phyloP scores from a whole-genome alignment of 1,139 yeast species.

The Sugiyamaella neomexicana region DNA sequence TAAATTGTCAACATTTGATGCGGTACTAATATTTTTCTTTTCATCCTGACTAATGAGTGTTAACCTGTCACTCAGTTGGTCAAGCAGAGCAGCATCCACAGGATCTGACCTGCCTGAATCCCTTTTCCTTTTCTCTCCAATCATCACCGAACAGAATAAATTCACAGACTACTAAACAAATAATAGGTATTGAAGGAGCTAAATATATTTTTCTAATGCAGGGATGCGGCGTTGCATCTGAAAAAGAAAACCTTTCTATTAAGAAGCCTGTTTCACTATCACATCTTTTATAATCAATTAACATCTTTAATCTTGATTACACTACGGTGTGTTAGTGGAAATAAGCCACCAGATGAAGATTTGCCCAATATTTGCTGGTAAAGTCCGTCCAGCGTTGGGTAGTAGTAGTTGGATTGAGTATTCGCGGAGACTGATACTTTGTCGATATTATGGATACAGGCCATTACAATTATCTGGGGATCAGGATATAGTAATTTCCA shows the following conservation, averaged over 20 bases:
- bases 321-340: too few species aligned
- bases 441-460: too few species aligned
- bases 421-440: too few species aligned
- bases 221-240: neutral
- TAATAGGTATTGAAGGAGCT: too few species aligned
- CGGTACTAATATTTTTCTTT: neutral
- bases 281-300: neutral
- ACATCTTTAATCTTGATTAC: neutral
- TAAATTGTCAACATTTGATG: slow-evolving; percentile 22
- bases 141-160: neutral
- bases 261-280: too few species aligned
- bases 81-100: slow-evolving; percentile 9
- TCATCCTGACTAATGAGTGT: neutral
- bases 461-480: too few species aligned
- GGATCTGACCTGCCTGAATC: slow-evolving; percentile 11
- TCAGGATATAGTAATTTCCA: too few species aligned
- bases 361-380: too few species aligned
- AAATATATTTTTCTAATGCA: slow-evolving; percentile 12
- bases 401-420: too few species aligned
- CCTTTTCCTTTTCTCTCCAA: slow-evolving; percentile 10
- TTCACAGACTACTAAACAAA: too few species aligned
- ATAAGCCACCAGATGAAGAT: too few species aligned
- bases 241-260: neutral
- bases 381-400: too few species aligned
- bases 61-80: slow-evolving; percentile 10